Percentiles rank a stretch among this genome's conserved stretches.
Evolutionary conservation across 2,329 filamentous ascomycete genomes (phyloP).

Genomic region (Malbranchea zuffiana): DNA sequence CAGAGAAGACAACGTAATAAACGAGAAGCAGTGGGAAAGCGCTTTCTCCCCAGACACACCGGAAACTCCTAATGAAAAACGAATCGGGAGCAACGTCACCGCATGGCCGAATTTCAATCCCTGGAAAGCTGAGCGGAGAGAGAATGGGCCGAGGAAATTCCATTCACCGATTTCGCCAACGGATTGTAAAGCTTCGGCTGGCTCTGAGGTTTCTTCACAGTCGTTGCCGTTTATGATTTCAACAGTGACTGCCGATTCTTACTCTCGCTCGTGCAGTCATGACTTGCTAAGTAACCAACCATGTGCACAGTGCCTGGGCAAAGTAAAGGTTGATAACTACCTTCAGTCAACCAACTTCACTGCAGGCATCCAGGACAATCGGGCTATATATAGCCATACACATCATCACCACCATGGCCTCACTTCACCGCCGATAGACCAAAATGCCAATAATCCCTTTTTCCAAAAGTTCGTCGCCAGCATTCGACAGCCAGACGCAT

Average conservation of each 20-base stretch:
- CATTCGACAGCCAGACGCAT: conserved; percentile 12
- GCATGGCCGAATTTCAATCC: conserved; percentile 16
- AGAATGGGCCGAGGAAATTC: not conserved
- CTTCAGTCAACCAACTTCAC: conserved; percentile 34
- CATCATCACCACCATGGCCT: too few species aligned
- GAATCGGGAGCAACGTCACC: conserved; percentile 12
- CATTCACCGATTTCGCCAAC: conserved; percentile 5
- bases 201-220: conserved; percentile 14
- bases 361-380: conserved; percentile 30
- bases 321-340: conserved; percentile 18
- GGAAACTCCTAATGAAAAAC: conserved; percentile 9
- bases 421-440: not conserved
- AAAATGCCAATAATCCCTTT: conserved; percentile 16
- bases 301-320: conserved; percentile 5
- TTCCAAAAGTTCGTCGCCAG: conserved; percentile 17
- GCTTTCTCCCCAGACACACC: conserved; percentile 28
- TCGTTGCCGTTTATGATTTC: conserved; percentile 15
- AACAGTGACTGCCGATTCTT: conserved; percentile 5
- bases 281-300: conserved; percentile 6
- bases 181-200: conserved; percentile 10
- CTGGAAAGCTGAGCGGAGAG: conserved; percentile 8
- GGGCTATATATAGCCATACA: conserved; percentile 13
- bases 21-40: conserved; percentile 13
- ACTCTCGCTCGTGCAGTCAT: conserved; percentile 4
- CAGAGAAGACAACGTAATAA: conserved; percentile 1